Percentiles rank a stretch among this genome's conserved stretches.
Conservation (phyloP, 495 filamentous ascomycete species). For the Podospora pseudoanserina region DNA sequence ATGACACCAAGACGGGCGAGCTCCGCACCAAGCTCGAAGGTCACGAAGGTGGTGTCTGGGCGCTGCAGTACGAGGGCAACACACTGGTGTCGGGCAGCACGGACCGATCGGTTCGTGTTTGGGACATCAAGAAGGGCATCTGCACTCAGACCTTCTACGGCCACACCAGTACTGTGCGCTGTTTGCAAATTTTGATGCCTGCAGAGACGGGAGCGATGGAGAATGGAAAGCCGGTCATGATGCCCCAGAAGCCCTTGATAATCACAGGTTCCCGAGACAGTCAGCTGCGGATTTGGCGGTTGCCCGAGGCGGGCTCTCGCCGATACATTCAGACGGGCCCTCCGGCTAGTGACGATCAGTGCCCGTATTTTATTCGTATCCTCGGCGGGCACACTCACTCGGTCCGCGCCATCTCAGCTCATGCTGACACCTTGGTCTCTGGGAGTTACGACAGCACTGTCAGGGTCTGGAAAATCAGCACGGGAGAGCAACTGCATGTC, state of each 20-base stretch:
- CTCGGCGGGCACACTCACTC: slow-evolving; percentile 87
- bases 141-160: slow-evolving; percentile 96
- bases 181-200: slow-evolving; percentile 90
- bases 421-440: slow-evolving; percentile 95
- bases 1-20: slow-evolving; percentile 92
- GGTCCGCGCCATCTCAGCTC: slow-evolving; percentile 94
- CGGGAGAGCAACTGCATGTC: slow-evolving; percentile 83
- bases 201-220: slow-evolving; percentile 65
- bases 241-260: slow-evolving; percentile 89
- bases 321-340: slow-evolving; percentile 72
- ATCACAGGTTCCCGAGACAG: slow-evolving; percentile 97
- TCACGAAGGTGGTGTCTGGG: slow-evolving; percentile 98
- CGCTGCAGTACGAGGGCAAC: slow-evolving; percentile 93
- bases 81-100: slow-evolving; percentile 94
- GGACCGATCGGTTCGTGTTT: slow-evolving; percentile 91
- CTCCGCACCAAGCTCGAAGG: slow-evolving; percentile 78
- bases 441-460: slow-evolving; percentile 97
- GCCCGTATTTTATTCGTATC: slow-evolving; percentile 88
- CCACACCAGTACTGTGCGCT: slow-evolving; percentile 95
- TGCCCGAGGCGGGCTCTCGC: slow-evolving; percentile 74
- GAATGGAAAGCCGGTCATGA: slow-evolving; percentile 75
- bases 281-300: slow-evolving; percentile 89
- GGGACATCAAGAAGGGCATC: slow-evolving; percentile 88
- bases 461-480: slow-evolving; percentile 95
- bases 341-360: slow-evolving; percentile 74